Conservation (phyloP, 768 basidiomycete genomes). For the Kwoniella newhampshirensis region DNA sequence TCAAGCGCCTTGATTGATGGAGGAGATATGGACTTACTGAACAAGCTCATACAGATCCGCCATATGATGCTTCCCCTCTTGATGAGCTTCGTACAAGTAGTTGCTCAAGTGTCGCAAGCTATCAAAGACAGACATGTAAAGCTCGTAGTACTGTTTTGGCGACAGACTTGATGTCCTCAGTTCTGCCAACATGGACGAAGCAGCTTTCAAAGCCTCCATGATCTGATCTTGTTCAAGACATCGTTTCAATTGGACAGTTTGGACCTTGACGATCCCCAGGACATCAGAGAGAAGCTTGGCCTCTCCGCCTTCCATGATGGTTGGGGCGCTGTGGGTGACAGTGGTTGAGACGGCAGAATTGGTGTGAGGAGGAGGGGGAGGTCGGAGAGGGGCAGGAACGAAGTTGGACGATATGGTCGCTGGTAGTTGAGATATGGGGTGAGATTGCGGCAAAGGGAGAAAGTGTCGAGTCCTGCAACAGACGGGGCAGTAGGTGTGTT, state of each 20-base stretch:
- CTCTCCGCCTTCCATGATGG: slow-evolving; percentile 33
- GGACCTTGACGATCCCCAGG: slow-evolving; percentile 50
- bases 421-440: too few species aligned
- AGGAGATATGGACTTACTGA: slow-evolving; percentile 64
- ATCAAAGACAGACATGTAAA: slow-evolving; percentile 99
- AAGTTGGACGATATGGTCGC: too few species aligned
- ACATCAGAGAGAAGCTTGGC: slow-evolving; percentile 51
- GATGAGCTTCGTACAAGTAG: slow-evolving; percentile 95
- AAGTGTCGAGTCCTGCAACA: too few species aligned
- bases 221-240: slow-evolving; percentile 91
- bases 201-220: slow-evolving; percentile 97
- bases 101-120: slow-evolving; percentile 84
- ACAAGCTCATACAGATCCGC: slow-evolving; percentile 99
- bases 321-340: too few species aligned
- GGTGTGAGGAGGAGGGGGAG: too few species aligned
- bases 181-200: slow-evolving; percentile 95
- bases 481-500: too few species aligned
- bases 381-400: too few species aligned
- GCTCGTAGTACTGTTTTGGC: slow-evolving; percentile 93
- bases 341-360: too few species aligned
- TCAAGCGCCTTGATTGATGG: neutral
- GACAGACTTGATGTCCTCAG: slow-evolving; percentile 87
- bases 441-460: too few species aligned
- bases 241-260: slow-evolving; percentile 92
- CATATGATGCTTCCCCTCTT: slow-evolving; percentile 84